Evolutionary conservation across 768 basidiomycete genomes (phyloP).

Genomic region (Steccherinum ochraceum): DNA sequence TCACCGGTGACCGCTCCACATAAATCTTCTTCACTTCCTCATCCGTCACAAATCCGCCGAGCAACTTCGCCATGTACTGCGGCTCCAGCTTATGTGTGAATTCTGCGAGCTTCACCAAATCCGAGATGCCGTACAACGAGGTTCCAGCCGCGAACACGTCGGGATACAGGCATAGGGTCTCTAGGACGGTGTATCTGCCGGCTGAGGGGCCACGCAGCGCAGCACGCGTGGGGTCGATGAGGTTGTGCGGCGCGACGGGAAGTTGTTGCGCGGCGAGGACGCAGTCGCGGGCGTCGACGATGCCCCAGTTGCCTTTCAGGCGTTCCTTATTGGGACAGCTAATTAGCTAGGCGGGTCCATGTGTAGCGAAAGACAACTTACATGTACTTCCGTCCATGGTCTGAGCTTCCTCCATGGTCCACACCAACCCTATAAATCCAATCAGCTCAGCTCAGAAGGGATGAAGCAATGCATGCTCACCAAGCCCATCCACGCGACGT

Average conservation of each 20-base stretch:
- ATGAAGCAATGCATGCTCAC: slow-evolving; percentile 30
- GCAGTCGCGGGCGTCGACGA: slow-evolving; percentile 66
- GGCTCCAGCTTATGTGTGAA: slow-evolving; percentile 73
- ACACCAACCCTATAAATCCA: slow-evolving; percentile 66
- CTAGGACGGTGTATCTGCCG: slow-evolving; percentile 67
- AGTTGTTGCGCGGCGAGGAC: slow-evolving; percentile 48
- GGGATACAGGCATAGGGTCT: slow-evolving; percentile 34
- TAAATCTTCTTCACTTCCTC: slow-evolving; percentile 45
- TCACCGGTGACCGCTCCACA: slow-evolving; percentile 53
- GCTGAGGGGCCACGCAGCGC: slow-evolving; percentile 69
- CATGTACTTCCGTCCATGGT: slow-evolving; percentile 67
- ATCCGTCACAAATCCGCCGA: slow-evolving; percentile 55
- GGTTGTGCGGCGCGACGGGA: slow-evolving; percentile 35
- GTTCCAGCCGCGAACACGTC: slow-evolving; percentile 56
- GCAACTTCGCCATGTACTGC: slow-evolving; percentile 48
- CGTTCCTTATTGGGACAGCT: slow-evolving; percentile 34
- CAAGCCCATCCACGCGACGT: slow-evolving; percentile 72
- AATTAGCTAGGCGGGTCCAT: background rate
- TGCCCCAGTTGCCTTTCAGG: slow-evolving; percentile 63
- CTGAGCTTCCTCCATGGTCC: slow-evolving; percentile 71
- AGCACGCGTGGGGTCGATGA: slow-evolving; percentile 57
- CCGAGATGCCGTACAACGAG: slow-evolving; percentile 64
- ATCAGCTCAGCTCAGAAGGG: background rate
- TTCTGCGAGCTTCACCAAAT: slow-evolving; percentile 47
- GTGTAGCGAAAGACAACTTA: slow-evolving; percentile 13